Conservation (phyloP, 2,329 filamentous ascomycete genomes). For the Fusarium sp. region DNA sequence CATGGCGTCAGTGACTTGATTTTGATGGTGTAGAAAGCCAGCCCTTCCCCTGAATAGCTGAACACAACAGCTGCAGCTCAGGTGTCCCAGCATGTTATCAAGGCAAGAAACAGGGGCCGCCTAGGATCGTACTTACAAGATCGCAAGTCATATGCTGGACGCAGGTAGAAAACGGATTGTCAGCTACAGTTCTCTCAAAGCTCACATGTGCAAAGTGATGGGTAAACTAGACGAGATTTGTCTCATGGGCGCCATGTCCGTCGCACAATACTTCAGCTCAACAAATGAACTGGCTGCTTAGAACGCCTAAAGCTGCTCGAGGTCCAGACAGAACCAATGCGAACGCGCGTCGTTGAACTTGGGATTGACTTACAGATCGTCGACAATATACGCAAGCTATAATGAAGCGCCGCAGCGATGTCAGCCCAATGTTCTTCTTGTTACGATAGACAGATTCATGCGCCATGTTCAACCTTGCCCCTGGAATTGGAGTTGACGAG, state of each 20-base stretch:
- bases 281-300: conserved; percentile 28
- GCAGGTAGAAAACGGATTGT: conserved; percentile 38
- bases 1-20: conserved; percentile 43
- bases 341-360: conserved; percentile 41
- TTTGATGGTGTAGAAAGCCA: conserved; percentile 20
- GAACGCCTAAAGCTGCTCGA: conserved; percentile 24
- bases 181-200: conserved; percentile 39
- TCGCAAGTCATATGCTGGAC: conserved; percentile 90
- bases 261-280: conserved; percentile 25
- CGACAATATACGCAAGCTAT: conserved; percentile 88
- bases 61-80: conserved; percentile 23
- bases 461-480: conserved; percentile 12
- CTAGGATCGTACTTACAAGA: conserved; percentile 70
- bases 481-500: conserved; percentile 17
- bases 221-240: conserved; percentile 14
- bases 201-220: conserved; percentile 23
- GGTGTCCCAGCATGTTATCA: conserved; percentile 12
- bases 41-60: conserved; percentile 10
- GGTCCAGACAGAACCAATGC: conserved; percentile 34
- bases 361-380: conserved; percentile 79
- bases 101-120: conserved; percentile 40
- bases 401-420: conserved; percentile 46
- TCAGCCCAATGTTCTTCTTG: conserved; percentile 46
- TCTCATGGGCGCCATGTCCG: conserved; percentile 22
- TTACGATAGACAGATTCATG: conserved; percentile 21